Evolutionary conservation across 2,329 filamentous ascomycete genomes (phyloP), one percentile per base, ranked within the genome.

Genomic region (Teratosphaeria zuluensis): DNA sequence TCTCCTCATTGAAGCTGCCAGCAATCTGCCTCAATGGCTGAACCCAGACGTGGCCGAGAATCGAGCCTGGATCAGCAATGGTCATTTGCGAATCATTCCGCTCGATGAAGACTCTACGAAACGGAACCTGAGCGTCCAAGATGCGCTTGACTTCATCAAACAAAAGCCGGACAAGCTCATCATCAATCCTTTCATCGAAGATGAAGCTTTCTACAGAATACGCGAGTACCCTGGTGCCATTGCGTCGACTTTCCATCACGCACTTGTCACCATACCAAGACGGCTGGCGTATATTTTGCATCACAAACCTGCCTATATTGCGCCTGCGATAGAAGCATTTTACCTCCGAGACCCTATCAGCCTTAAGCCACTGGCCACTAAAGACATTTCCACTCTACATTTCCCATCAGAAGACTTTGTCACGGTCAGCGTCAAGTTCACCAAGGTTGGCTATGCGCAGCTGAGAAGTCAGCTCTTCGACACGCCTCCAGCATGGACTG

Each of bases 1-100:
- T 67, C 81, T 99, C 55, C 84, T 99, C 19, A 87, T 96, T 58
- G 94, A 99, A 76, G 94, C 92, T 32, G 92, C 95, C 31, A 91
- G 89, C 64, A 85, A 87, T 14, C 77, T 96, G 2, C 94, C 94
- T 2, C 84, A 83, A 61, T 99, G 94, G 95, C 76, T 99, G 30
- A 96, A 87, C 65, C 94, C 94, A 0, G 92, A 96, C 63, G 87
- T 92, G 46, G 91, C 95, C 63, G 83, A 87, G 63, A 89, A 96
- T 71, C 83, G 94, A 58, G 86, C 95, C 35, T 99, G 94, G 94
- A 85, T 99, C 58, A 84, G 95, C 66, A 77, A 84, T 33, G 89
- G 88, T 58, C 82, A 86, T 58, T 79, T 97, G 19, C 78, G 84
- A 53, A 83, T 97, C 59, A 87, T 97, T 58, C 83, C 89, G 21